phyloP scores from a whole-genome alignment of 495 filamentous ascomycete genomes.

The Terfezia boudieri region DNA sequence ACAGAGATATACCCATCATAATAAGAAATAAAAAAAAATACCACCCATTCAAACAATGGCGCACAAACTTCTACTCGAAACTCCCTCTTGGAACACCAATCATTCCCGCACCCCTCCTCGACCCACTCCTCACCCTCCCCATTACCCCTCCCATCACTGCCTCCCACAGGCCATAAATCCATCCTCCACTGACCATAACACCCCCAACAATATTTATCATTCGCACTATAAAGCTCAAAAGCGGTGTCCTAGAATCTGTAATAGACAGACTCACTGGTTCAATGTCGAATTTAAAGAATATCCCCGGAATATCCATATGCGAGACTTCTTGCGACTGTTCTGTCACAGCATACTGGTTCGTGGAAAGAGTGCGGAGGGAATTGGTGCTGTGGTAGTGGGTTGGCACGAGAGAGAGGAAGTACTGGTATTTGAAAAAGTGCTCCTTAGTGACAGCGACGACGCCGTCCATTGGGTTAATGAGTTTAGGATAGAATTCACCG shows the following conservation, averaged over 20 bases:
- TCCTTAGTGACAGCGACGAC: conserved; percentile 49
- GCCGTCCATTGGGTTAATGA: conserved; percentile 82
- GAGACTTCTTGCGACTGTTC: conserved; percentile 47
- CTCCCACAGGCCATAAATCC: conserved; percentile 30
- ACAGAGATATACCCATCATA: too few species aligned
- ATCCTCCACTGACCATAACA: conserved; percentile 37
- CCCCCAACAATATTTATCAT: conserved; percentile 40
- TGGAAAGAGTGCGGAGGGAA: conserved; percentile 43
- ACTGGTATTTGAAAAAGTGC: conserved; percentile 93
- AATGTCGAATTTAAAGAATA: conserved; percentile 99
- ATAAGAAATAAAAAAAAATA: too few species aligned
- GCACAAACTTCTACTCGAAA: too few species aligned
- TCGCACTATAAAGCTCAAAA: conserved; percentile 54
- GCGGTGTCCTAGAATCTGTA: conserved; percentile 52
- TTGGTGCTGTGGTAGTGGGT: conserved; percentile 58
- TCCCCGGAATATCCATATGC: conserved; percentile 58
- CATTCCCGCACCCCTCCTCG: conserved; percentile 21
- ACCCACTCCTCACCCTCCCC: conserved; percentile 23
- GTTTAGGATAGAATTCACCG: conserved; percentile 79
- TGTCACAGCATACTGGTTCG: conserved; percentile 96
- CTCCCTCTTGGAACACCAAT: conserved; percentile 24
- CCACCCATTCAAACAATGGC: too few species aligned
- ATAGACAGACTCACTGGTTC: conserved; percentile 81
- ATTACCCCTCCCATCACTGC: conserved; percentile 19
- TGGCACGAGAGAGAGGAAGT: conserved; percentile 90